phyloP scores from a whole-genome alignment of 176 grass and related monocot genomes.

The Avena sativa region DNA sequence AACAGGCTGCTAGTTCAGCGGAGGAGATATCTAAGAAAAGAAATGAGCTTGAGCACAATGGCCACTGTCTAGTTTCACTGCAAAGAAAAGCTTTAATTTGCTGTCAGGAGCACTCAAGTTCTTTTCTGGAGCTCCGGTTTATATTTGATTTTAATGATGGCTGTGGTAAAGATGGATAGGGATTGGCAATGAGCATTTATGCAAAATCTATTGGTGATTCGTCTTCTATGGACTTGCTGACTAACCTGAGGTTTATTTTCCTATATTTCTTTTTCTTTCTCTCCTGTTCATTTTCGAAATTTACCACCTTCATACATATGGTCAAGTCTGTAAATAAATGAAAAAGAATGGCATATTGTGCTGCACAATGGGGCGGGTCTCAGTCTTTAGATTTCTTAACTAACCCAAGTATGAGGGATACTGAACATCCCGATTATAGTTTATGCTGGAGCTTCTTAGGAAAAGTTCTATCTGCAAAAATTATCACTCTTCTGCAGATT shows the following conservation, averaged over 20 bases:
- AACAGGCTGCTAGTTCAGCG: constrained; percentile 40
- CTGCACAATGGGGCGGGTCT: not conserved
- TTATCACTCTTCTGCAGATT: not conserved
- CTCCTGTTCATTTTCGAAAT: not conserved
- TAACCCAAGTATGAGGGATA: not conserved
- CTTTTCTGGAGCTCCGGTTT: not conserved
- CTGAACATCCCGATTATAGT: not conserved
- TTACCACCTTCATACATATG: not conserved
- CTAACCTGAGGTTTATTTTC: not conserved
- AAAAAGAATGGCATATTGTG: not conserved
- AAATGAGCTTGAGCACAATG: constrained; percentile 32
- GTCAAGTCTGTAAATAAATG: not conserved
- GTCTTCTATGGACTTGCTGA: not conserved
- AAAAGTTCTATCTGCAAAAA: not conserved
- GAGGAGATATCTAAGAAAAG: constrained; percentile 39
- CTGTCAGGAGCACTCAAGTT: not conserved
- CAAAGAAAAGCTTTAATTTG: constrained; percentile 8
- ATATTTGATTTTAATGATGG: constrained; percentile 15
- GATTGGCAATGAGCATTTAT: not conserved
- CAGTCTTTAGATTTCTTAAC: not conserved
- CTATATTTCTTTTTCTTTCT: not conserved
- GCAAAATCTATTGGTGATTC: not conserved
- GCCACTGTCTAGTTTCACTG: constrained; percentile 34
- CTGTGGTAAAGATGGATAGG: not conserved
- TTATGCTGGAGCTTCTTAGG: not conserved